A percentile compares a stretch with the other conserved stretches of the same genome.
Conservation (phyloP, 768 basidiomycete genomes). For the Hygrophoropsis aurantiaca region DNA sequence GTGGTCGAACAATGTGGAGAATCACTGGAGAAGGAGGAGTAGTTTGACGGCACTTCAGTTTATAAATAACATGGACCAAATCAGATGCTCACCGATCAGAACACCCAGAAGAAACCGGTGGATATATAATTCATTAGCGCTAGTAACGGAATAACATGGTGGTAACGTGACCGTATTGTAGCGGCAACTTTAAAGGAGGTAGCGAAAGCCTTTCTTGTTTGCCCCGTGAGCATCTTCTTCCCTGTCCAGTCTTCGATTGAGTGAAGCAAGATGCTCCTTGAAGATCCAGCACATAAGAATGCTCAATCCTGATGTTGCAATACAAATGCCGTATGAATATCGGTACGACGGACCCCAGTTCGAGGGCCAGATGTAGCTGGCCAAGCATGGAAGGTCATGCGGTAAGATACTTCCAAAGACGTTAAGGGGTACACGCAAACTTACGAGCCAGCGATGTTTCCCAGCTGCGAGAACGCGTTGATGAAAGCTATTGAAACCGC, state of each 20-base stretch:
- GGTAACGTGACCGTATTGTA: no score
- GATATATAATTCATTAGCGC: no score
- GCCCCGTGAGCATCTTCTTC: constrained; percentile 34
- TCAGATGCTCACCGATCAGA: no score
- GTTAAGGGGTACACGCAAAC: constrained; percentile 23
- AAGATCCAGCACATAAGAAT: constrained; percentile 49
- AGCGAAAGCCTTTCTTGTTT: constrained; percentile 36
- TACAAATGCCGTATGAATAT: constrained; percentile 69
- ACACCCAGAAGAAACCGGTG: no score
- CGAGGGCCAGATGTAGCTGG: constrained; percentile 60
- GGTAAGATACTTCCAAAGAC: neutral
- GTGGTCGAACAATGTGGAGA: no score
- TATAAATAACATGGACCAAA: no score
- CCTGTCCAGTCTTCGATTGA: constrained; percentile 38
- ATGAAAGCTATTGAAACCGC: constrained; percentile 77
- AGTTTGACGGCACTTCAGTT: no score
- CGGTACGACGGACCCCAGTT: constrained; percentile 67
- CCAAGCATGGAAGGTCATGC: neutral
- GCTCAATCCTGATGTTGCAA: constrained; percentile 48
- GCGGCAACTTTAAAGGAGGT: constrained; percentile 33
- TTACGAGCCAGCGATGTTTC: constrained; percentile 78
- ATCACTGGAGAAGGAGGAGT: no score
- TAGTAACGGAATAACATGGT: no score
- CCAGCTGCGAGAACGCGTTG: constrained; percentile 76
- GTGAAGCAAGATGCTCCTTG: constrained; percentile 36